A percentile compares a stretch with the other conserved stretches of the same genome.
These are phyloP conservation scores for Hymenoscyphus albidus DNA, from an alignment of 2,329 filamentous ascomycete genomes.

Conservation along the genomic window DNA sequence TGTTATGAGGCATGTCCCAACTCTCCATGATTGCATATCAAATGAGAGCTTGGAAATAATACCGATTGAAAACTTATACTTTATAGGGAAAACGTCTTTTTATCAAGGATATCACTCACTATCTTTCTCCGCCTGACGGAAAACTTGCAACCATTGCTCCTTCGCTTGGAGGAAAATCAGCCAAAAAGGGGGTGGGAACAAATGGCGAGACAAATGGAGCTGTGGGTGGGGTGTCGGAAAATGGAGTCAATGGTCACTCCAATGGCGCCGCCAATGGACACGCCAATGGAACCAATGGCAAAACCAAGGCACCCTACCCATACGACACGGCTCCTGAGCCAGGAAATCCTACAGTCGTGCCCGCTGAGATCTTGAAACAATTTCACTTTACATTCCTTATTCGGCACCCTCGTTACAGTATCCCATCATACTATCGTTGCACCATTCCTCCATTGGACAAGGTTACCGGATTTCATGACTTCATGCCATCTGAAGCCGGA, in stretches of 20 bases:
- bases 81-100: constrained; percentile 82
- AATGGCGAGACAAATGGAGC: constrained; percentile 28
- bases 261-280: constrained; percentile 30
- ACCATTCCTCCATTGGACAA: constrained; percentile 81
- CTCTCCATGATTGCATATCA: not conserved
- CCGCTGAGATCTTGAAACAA: constrained; percentile 64
- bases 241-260: constrained; percentile 32
- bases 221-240: constrained; percentile 28
- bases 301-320: constrained; percentile 47
- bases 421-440: constrained; percentile 93
- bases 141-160: constrained; percentile 69
- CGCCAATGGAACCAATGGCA: constrained; percentile 30
- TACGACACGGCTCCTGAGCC: constrained; percentile 57
- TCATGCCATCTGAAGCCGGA: constrained; percentile 83
- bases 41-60: not conserved
- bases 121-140: constrained; percentile 73
- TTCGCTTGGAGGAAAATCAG: constrained; percentile 52
- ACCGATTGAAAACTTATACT: constrained; percentile 39
- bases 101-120: constrained; percentile 97
- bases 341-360: constrained; percentile 81
- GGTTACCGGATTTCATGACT: constrained; percentile 80
- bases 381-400: constrained; percentile 98
- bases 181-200: constrained; percentile 35
- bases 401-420: constrained; percentile 85
- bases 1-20: not conserved